Evolutionary conservation across 2,329 filamentous ascomycete species (phyloP).

Genomic region (Ceratocystiopsis brevicomis): DNA sequence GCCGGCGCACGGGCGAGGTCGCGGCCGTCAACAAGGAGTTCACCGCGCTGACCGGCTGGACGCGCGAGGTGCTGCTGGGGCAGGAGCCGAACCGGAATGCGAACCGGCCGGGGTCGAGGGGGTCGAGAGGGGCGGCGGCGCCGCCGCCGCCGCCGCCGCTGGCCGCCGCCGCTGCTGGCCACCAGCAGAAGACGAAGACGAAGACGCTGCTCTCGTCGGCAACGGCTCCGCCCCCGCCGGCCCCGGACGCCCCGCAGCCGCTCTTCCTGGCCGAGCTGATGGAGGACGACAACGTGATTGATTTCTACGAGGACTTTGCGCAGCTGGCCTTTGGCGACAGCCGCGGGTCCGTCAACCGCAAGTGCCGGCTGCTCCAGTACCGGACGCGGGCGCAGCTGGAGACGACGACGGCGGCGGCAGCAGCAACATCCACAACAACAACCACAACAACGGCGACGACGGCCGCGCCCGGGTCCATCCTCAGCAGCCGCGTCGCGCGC

Average conservation of each 20-base stretch:
- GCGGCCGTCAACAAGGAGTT: conserved; percentile 93
- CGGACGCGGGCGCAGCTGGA: conserved; percentile 47
- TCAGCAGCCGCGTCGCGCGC: conserved; percentile 40
- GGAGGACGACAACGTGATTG: conserved; percentile 80
- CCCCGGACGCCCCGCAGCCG: conserved; percentile 36
- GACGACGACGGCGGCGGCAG: conserved; percentile 5
- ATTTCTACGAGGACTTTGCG: conserved; percentile 93
- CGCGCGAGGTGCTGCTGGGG: conserved; percentile 70
- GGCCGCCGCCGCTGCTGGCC: too few species aligned
- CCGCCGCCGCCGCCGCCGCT: too few species aligned
- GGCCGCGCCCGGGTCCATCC: conserved; percentile 23
- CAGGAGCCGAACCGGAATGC: conserved; percentile 75
- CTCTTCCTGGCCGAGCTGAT: conserved; percentile 85
- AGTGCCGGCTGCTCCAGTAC: conserved; percentile 80
- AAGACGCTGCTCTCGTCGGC: conserved; percentile 9
- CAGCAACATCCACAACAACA: too few species aligned
- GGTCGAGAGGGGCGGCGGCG: conserved; percentile 12
- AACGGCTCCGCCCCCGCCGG: conserved; percentile 32
- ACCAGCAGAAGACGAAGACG: too few species aligned
- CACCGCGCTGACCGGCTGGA: conserved; percentile 87
- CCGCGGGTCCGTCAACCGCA: conserved; percentile 63
- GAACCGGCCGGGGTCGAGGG: conserved; percentile 31
- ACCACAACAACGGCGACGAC: conserved; percentile 3
- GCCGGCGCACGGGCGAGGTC: conserved; percentile 83
- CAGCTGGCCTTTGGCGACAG: conserved; percentile 84